A percentile compares a stretch with the other conserved stretches of the same genome.
phyloP scores from a whole-genome alignment of 805 yeast genomes.

The Saccharomyces paradoxus region DNA sequence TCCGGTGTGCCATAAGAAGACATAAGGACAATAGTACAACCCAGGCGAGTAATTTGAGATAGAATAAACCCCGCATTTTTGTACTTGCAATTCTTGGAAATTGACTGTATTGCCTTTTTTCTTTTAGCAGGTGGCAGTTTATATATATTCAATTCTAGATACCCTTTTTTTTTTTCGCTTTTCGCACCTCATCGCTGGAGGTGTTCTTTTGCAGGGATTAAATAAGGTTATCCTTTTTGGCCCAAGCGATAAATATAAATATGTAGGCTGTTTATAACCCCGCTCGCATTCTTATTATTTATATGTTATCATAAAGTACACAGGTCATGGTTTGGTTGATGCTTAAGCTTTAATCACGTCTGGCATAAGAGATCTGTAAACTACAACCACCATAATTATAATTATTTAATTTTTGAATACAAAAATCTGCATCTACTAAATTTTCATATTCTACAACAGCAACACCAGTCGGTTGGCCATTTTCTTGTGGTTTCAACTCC shows the following conservation, averaged over 20 bases:
- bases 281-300: background rate
- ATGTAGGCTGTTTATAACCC: background rate
- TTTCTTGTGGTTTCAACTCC: conserved; percentile 53
- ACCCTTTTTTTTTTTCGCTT: background rate
- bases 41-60: background rate
- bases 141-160: background rate
- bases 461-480: conserved; percentile 64
- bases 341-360: conserved; percentile 10
- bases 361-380: conserved; percentile 58
- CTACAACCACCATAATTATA: conserved; percentile 77
- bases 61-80: background rate
- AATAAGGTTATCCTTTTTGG: background rate
- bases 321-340: background rate
- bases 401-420: conserved; percentile 61
- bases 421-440: conserved; percentile 57
- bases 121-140: background rate
- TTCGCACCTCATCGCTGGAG: background rate
- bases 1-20: background rate
- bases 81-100: background rate
- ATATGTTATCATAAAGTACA: background rate
- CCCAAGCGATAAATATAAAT: background rate
- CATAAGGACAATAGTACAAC: background rate
- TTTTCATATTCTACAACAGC: conserved; percentile 72
- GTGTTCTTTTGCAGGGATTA: background rate
- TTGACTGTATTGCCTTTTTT: background rate